Conservation (phyloP, 2,329 filamentous ascomycete species). For the Periglandula ipomoeae region DNA sequence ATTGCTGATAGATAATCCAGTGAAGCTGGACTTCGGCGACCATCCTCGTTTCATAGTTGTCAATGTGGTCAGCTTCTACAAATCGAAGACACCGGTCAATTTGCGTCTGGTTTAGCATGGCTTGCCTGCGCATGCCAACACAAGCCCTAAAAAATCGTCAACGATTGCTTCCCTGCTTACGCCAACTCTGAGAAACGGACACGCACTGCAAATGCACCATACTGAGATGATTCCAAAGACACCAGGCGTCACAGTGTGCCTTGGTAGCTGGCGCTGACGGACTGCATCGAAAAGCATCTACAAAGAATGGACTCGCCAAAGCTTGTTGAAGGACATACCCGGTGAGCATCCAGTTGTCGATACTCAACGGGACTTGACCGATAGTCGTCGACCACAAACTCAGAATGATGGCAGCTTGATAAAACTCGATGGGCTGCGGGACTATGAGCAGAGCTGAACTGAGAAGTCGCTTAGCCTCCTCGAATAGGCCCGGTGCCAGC, state of each 20-base stretch:
- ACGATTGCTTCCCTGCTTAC: no score
- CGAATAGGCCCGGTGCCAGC: constrained; percentile 15
- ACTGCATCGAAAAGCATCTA: background rate
- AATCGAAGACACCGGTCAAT: constrained; percentile 14
- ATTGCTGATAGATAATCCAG: constrained; percentile 19
- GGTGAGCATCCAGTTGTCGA: constrained; percentile 19
- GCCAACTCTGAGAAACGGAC: no score
- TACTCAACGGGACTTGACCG: constrained; percentile 17
- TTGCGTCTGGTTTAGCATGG: constrained; percentile 13
- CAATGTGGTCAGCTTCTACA: constrained; percentile 5
- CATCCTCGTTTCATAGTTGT: constrained; percentile 19
- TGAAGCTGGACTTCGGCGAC: constrained; percentile 19
- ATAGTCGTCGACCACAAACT: constrained; percentile 20
- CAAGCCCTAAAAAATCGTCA: constrained; percentile 13
- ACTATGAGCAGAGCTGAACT: constrained; percentile 10
- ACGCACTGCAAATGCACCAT: constrained; percentile 19
- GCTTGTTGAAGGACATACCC: constrained; percentile 18
- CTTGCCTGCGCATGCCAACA: constrained; percentile 16
- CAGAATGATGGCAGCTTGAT: constrained; percentile 16
- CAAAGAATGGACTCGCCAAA: constrained; percentile 14
- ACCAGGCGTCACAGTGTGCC: constrained; percentile 11
- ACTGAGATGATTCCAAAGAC: constrained; percentile 20
- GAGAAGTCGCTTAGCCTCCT: constrained; percentile 15
- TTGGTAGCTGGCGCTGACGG: background rate
- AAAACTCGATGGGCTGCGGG: constrained; percentile 14